Conservation (phyloP, 345 rosid species). For the Hirschfeldia incana region DNA sequence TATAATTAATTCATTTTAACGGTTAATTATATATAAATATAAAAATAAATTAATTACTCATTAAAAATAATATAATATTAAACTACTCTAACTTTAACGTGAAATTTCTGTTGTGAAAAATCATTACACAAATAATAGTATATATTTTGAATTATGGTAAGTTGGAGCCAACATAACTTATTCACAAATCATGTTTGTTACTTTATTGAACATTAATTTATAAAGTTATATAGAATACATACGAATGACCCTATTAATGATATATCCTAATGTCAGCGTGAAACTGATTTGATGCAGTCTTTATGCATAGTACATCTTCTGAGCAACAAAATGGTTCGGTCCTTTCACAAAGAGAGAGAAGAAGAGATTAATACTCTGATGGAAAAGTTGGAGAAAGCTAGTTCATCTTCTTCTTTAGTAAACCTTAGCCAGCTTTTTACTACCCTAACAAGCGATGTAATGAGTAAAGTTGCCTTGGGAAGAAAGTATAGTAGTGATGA, state of each 20-base stretch:
- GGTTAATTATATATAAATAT: too few species aligned
- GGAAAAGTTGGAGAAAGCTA: neutral
- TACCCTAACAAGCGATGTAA: conserved; percentile 1
- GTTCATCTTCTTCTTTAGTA: neutral
- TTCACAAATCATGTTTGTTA: too few species aligned
- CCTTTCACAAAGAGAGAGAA: neutral
- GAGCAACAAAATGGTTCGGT: neutral
- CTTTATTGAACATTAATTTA: too few species aligned
- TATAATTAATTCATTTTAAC: too few species aligned
- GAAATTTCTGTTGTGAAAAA: too few species aligned
- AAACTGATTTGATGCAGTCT: neutral
- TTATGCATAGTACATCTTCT: conserved; percentile 3
- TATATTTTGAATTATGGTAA: too few species aligned
- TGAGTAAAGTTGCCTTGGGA: conserved; percentile 4
- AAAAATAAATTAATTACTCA: too few species aligned
- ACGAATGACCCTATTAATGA: neutral
- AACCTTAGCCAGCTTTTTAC: neutral
- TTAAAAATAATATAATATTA: too few species aligned
- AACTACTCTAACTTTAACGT: too few species aligned
- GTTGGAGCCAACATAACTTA: too few species aligned
- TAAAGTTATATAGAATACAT: too few species aligned
- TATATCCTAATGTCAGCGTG: neutral
- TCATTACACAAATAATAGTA: too few species aligned
- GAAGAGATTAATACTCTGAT: neutral
- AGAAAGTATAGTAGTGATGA: neutral